These are phyloP conservation scores for Mitragyna speciosa DNA, from an alignment of 257 asterid species.

Conservation along the genomic window DNA sequence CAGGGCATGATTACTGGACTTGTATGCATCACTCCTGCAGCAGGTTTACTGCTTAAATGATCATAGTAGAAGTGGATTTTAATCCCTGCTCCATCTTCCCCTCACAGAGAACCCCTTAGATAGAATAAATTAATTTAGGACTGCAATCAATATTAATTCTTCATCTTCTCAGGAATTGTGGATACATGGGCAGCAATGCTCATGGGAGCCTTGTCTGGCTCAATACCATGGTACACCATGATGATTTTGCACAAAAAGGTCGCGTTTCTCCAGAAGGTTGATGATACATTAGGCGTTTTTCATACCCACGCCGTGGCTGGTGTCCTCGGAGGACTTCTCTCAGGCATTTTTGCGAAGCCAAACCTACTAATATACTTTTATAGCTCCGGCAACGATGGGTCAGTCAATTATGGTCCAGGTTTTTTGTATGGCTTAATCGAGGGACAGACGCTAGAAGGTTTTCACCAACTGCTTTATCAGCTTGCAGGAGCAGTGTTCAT, in stretches of 20 bases:
- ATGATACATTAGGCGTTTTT: conserved; percentile 68
- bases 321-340: conserved; percentile 55
- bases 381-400: neutral
- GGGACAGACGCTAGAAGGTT: conserved; percentile 26
- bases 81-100: no score
- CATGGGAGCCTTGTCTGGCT: conserved; percentile 69
- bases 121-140: neutral
- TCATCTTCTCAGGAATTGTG: conserved; percentile 50
- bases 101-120: no score
- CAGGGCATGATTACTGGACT: conserved; percentile 86
- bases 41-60: conserved; percentile 30
- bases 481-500: conserved; percentile 46
- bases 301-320: conserved; percentile 78
- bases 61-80: no score
- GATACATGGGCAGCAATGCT: conserved; percentile 71
- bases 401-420: conserved; percentile 35
- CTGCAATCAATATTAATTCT: neutral
- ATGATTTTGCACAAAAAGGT: conserved; percentile 74
- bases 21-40: conserved; percentile 80
- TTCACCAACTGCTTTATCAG: conserved; percentile 51
- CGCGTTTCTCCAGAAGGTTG: conserved; percentile 57
- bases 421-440: conserved; percentile 41
- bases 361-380: conserved; percentile 36
- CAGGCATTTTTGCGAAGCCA: conserved; percentile 67
- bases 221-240: conserved; percentile 79